Evolutionary conservation across 371 early-diverging fungal genomes (phyloP), one percentile per base, ranked within the genome.

Genomic region (Apophysomyces sp.): DNA sequence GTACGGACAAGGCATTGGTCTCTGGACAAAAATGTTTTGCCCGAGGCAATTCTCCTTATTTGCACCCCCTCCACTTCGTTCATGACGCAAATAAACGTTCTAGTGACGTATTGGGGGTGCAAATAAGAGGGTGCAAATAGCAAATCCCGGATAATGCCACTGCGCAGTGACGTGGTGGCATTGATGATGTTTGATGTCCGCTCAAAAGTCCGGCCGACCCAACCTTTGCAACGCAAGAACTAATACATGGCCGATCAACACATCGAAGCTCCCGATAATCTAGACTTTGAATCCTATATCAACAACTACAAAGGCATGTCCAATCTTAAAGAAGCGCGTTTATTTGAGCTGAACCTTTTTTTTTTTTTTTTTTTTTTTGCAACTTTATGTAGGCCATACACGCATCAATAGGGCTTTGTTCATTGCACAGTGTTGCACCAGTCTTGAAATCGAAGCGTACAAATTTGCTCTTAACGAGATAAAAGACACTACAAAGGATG

Each of bases 211-310:
- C 21, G n/a, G 18, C 49, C 21, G 21, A 9, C 24, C 21, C 49
- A 44, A 16, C 49, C 26, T 16, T 8, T 44, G 6, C n/a, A 44
- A 26, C 18, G 21, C 4, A 44, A 44, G 21, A 16, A 9, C 27
- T 18, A 3, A 37, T n/a, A 37, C 37, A 60, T 66, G 67, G 44
- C 57, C 18, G 57, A 66, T 8, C 37, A 49, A 60, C 52, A 53
- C 57, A 75, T 80, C 29, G 80, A 77, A 15, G 52, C 75, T 16
- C 83, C 86, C 41, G 74, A 69, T 51, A 78, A 79, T 54, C 68
- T 92, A 11, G 92, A 92, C 69, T 77, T 92, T 55, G 92, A 91
- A 21, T 64, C 79, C 2, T 90, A 90, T 54, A 85, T 88, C 28
- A 74, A 77, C 52, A 86, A 78, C 57, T 92, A 92, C 74, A 69